Percentiles rank a stretch among this genome's conserved stretches.
phyloP scores from a whole-genome alignment of 768 basidiomycete species.

The Phanerochaete carnosa region DNA sequence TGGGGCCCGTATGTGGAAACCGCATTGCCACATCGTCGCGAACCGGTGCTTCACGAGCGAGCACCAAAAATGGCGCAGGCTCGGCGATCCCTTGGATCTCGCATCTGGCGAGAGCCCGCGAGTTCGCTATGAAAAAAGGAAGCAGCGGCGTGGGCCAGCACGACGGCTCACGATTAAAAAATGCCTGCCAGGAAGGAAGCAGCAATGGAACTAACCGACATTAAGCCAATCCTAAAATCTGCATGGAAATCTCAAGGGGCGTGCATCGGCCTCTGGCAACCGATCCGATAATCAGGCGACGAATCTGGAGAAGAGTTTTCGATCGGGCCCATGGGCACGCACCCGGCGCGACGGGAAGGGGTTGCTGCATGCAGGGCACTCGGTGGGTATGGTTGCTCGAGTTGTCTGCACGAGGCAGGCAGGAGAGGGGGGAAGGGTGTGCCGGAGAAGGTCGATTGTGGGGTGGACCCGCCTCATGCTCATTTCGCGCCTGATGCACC shows the following conservation, averaged over 20 bases:
- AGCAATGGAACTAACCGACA: not conserved
- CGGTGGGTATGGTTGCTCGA: not conserved
- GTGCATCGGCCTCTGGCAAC: not conserved
- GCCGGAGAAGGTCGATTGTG: not conserved
- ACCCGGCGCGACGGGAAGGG: not conserved
- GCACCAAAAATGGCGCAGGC: not conserved
- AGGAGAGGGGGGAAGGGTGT: not conserved
- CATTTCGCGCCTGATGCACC: not conserved
- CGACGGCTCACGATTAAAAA: not conserved
- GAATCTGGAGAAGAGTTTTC: not conserved
- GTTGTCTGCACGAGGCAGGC: not conserved
- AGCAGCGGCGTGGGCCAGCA: not conserved
- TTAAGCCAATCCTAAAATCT: not conserved
- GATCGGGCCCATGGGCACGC: not conserved
- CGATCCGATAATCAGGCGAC: not conserved
- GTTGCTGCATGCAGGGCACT: not conserved
- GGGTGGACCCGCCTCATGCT: not conserved
- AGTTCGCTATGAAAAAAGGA: not conserved
- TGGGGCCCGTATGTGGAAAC: not conserved
- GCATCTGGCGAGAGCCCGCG: not conserved
- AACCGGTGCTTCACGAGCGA: not conserved
- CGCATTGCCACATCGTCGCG: not conserved
- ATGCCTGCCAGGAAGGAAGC: not conserved
- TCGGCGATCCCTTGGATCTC: not conserved
- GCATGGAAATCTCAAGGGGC: not conserved